Evolutionary conservation across 306 rosid genomes (phyloP).

Genomic region (Chamaecrista fasciculata): DNA sequence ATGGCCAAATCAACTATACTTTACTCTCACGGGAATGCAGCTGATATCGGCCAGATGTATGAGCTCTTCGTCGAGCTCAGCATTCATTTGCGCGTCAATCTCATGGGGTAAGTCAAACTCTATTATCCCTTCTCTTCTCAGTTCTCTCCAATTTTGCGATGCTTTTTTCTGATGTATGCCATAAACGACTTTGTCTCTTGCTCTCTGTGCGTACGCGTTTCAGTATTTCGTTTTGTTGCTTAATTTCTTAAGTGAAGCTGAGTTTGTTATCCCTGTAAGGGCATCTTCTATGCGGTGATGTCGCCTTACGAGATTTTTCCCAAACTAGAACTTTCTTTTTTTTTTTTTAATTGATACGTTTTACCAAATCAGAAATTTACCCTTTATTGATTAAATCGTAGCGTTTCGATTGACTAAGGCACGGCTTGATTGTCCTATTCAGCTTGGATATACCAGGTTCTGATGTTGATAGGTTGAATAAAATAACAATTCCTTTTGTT

Average conservation of each 20-base stretch:
- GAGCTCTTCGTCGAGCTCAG: slow-evolving; percentile 70
- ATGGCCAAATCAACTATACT: slow-evolving; percentile 74
- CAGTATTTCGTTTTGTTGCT: background rate
- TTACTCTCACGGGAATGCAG: slow-evolving; percentile 81
- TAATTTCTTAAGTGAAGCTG: background rate
- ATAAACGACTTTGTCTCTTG: background rate
- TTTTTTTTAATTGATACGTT: background rate
- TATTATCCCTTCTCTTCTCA: background rate
- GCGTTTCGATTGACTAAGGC: slow-evolving; percentile 1
- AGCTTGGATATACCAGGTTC: background rate
- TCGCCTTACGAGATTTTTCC: background rate
- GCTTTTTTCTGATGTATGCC: background rate
- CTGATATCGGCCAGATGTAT: slow-evolving; percentile 77
- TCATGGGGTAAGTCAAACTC: slow-evolving; percentile 53
- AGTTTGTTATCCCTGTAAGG: background rate
- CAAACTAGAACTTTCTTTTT: background rate
- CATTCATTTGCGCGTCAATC: slow-evolving; percentile 59
- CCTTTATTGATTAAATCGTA: background rate
- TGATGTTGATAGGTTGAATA: slow-evolving; percentile 16
- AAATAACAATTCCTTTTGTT: background rate
- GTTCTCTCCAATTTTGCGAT: background rate
- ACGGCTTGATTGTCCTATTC: background rate
- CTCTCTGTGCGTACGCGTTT: background rate
- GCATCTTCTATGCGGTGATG: background rate
- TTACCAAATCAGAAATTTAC: background rate